Conservation (phyloP, 345 rosid species). For the Hibiscus mutabilis region DNA sequence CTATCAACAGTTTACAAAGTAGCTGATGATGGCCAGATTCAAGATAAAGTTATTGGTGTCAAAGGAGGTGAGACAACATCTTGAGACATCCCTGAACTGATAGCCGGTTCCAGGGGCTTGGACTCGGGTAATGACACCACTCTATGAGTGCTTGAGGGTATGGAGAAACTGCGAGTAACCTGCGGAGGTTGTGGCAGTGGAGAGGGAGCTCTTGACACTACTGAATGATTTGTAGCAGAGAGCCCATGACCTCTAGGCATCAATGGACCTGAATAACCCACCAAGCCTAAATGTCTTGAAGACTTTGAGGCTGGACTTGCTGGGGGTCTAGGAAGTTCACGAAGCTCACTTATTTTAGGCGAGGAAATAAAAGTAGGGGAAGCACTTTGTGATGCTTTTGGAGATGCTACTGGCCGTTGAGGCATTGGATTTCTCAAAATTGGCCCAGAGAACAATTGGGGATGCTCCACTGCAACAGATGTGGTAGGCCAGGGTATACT, state of each 20-base stretch:
- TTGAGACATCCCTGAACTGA: conserved; percentile 32
- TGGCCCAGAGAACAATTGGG: conserved; percentile 63
- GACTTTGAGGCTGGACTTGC: conserved; percentile 31
- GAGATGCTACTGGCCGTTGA: conserved; percentile 44
- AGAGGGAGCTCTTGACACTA: conserved; percentile 36
- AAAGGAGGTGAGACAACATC: conserved; percentile 57
- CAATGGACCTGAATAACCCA: conserved; percentile 77
- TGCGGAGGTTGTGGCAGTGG: conserved; percentile 78
- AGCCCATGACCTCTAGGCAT: conserved; percentile 44
- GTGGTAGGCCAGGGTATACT: conserved; percentile 39
- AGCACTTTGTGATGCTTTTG: conserved; percentile 44
- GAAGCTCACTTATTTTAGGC: conserved; percentile 91
- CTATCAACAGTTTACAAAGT: conserved; percentile 25
- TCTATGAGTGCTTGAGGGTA: conserved; percentile 59
- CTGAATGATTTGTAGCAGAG: conserved; percentile 32
- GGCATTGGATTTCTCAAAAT: conserved; percentile 45
- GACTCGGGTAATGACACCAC: conserved; percentile 32
- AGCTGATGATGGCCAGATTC: conserved; percentile 14
- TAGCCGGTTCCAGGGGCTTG: conserved; percentile 25
- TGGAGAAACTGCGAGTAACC: conserved; percentile 73
- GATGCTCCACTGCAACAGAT: conserved; percentile 36
- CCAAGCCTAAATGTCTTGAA: conserved; percentile 30
- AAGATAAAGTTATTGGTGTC: conserved; percentile 52
- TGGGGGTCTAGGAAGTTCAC: conserved; percentile 98
- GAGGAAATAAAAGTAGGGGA: conserved; percentile 72